phyloP scores from a whole-genome alignment of 345 rosid genomes.

The Ceriops zippeliana region DNA sequence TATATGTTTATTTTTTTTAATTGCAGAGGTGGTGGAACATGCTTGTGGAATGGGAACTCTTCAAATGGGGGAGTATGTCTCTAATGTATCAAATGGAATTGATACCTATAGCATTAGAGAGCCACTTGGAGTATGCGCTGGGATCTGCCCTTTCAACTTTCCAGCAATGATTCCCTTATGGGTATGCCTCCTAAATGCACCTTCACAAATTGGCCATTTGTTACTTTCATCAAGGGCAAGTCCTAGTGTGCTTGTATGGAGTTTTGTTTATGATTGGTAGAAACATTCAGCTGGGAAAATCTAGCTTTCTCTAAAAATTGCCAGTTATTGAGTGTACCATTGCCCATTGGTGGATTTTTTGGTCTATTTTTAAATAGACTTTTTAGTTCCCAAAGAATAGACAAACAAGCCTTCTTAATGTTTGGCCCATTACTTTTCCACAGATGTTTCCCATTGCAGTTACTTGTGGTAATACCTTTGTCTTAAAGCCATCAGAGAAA shows the following conservation, averaged over 20 bases:
- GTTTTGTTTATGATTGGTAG: constrained; percentile 3
- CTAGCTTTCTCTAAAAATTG: background rate
- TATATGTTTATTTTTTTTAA: background rate
- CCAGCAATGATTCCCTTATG: constrained; percentile 99
- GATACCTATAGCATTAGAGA: constrained; percentile 91
- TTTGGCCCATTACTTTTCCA: constrained; percentile 24
- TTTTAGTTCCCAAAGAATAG: background rate
- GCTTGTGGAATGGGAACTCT: constrained; percentile 95
- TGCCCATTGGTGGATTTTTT: background rate
- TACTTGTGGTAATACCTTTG: constrained; percentile 90
- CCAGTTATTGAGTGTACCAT: background rate
- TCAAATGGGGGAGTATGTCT: constrained; percentile 94
- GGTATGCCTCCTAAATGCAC: constrained; percentile 39
- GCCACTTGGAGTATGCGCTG: constrained; percentile 98
- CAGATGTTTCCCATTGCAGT: constrained; percentile 97
- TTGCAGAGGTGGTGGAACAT: constrained; percentile 95
- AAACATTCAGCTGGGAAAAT: background rate
- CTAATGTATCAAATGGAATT: constrained; percentile 85
- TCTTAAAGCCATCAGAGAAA: constrained; percentile 95
- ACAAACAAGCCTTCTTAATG: background rate
- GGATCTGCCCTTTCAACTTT: constrained; percentile 96
- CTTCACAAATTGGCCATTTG: background rate
- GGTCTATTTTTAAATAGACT: background rate
- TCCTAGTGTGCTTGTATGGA: constrained; percentile 1
- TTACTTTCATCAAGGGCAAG: background rate